phyloP scores from a whole-genome alignment of 768 basidiomycete species.

The Roridomyces roridus region DNA sequence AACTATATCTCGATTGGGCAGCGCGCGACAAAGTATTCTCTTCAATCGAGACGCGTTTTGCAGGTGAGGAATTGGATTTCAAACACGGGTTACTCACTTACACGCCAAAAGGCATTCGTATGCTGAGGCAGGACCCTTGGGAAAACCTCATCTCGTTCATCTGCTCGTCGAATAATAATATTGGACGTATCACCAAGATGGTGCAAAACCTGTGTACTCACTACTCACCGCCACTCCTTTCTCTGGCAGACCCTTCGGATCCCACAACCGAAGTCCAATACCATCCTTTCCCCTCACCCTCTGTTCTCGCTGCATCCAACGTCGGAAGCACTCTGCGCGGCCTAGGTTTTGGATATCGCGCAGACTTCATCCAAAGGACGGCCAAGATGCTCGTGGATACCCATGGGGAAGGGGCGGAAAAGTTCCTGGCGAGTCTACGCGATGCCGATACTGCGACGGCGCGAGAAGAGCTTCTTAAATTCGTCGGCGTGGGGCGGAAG shows the following conservation, averaged over 20 bases:
- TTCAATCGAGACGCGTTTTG: slow-evolving; percentile 63
- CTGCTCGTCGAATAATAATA: slow-evolving; percentile 97
- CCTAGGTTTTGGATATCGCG: slow-evolving; percentile 96
- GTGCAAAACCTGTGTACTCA: slow-evolving; percentile 81
- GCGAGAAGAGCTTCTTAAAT: slow-evolving; percentile 75
- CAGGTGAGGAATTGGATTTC: slow-evolving; percentile 65
- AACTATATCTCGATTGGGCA: slow-evolving; percentile 81
- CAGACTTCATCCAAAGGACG: slow-evolving; percentile 85
- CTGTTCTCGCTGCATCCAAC: slow-evolving; percentile 60
- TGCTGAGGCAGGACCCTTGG: slow-evolving; percentile 94
- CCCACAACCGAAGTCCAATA: slow-evolving; percentile 44
- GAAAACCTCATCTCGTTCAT: slow-evolving; percentile 98
- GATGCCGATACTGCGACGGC: slow-evolving; percentile 58
- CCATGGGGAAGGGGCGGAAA: slow-evolving; percentile 63
- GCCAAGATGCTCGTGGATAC: slow-evolving; percentile 76
- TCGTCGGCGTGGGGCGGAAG: slow-evolving; percentile 93
- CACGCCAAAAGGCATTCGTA: slow-evolving; percentile 41
- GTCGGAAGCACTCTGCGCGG: slow-evolving; percentile 72
- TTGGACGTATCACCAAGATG: slow-evolving; percentile 93
- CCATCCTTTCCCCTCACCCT: slow-evolving; percentile 87
- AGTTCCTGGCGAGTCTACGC: slow-evolving; percentile 66
- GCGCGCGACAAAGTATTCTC: slow-evolving; percentile 77
- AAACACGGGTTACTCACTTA: not conserved
- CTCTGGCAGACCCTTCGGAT: slow-evolving; percentile 42
- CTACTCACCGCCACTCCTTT: slow-evolving; percentile 75